Evolutionary conservation across 495 filamentous ascomycete genomes (phyloP).

Genomic region (Lophium mytilinum): DNA sequence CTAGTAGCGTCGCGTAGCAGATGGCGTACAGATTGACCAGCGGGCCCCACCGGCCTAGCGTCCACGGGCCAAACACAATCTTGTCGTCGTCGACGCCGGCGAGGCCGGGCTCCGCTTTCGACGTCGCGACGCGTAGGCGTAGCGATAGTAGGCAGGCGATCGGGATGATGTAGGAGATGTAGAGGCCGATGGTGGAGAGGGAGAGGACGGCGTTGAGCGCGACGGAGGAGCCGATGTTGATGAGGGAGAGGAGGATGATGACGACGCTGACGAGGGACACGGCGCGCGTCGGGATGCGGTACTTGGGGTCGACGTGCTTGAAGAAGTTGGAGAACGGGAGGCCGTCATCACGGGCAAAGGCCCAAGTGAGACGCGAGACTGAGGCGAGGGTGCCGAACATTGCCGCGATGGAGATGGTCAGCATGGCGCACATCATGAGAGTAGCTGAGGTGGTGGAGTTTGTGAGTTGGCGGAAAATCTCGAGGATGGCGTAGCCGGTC

Average conservation of each 20-base stretch:
- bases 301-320: constrained; percentile 29
- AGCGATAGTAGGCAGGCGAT: constrained; percentile 42
- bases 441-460: background rate
- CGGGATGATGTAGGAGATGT: constrained; percentile 29
- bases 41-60: background rate
- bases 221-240: constrained; percentile 24
- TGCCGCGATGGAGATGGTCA: background rate
- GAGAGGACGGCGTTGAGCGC: constrained; percentile 29
- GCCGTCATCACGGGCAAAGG: constrained; percentile 23
- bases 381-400: constrained; percentile 12
- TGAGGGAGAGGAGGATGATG: constrained; percentile 32
- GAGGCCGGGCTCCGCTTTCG: background rate
- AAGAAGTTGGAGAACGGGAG: constrained; percentile 25
- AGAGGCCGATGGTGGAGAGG: constrained; percentile 17
- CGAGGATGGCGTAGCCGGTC: background rate
- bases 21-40: constrained; percentile 1
- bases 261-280: constrained; percentile 35
- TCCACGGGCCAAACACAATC: constrained; percentile 1
- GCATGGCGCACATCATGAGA: background rate
- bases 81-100: background rate
- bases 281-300: constrained; percentile 36
- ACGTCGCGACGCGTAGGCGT: constrained; percentile 29
- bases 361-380: constrained; percentile 22
- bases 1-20: background rate
- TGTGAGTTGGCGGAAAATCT: background rate